These are phyloP conservation scores for Pyracantha coccinea DNA, from an alignment of 331 rosid genomes.

Conservation along the genomic window DNA sequence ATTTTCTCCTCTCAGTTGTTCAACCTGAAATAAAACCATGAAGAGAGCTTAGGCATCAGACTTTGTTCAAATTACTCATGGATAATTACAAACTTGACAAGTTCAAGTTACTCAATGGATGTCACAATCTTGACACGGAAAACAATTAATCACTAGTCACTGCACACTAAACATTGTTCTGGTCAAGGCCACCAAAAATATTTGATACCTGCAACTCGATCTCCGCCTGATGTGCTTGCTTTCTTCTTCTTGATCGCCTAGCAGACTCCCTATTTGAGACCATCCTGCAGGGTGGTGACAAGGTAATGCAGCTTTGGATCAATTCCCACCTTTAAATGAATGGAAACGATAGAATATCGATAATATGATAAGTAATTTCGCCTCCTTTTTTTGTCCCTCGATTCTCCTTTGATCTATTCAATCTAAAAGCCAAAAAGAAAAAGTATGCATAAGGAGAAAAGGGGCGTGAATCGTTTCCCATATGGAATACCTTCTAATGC, in stretches of 20 bases:
- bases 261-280: slow-evolving; percentile 77
- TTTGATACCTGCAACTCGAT: slow-evolving; percentile 66
- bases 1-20: slow-evolving; percentile 54
- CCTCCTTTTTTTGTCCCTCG: too few species aligned
- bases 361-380: too few species aligned
- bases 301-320: not conserved
- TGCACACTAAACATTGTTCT: not conserved
- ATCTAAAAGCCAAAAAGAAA: not conserved
- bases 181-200: not conserved
- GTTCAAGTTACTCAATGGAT: not conserved
- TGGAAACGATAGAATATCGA: too few species aligned
- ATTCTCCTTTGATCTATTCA: too few species aligned
- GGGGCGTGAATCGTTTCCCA: too few species aligned
- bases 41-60: not conserved
- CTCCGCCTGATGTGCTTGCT: slow-evolving; percentile 58
- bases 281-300: slow-evolving; percentile 41
- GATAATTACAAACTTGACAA: too few species aligned
- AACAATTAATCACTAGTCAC: not conserved
- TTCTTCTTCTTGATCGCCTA: slow-evolving; percentile 80
- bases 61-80: not conserved
- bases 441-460: not conserved
- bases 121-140: not conserved
- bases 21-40: slow-evolving; percentile 37
- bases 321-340: not conserved
- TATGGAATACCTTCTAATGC: slow-evolving; percentile 52